Evolutionary conservation across 805 yeast genomes (phyloP).

Genomic region (Teunomyces atbi): DNA sequence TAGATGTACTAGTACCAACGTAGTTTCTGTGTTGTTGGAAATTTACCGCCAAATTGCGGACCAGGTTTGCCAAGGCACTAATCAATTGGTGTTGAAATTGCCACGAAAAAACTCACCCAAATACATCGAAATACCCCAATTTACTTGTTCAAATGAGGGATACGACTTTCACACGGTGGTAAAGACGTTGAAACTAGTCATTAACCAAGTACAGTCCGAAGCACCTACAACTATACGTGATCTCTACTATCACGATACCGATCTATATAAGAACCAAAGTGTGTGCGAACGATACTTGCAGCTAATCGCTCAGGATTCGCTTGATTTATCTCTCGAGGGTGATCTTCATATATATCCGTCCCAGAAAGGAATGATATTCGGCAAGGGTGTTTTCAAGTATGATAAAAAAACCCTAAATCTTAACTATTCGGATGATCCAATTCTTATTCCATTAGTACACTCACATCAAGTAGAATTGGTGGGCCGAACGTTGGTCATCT

Average conservation of each 20-base stretch:
- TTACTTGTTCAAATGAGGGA: background rate
- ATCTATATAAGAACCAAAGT: slow-evolving; percentile 40
- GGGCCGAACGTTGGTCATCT: slow-evolving; percentile 9
- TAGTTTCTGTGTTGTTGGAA: background rate
- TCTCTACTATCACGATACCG: slow-evolving; percentile 56
- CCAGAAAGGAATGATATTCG: slow-evolving; percentile 56
- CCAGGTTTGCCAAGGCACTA: background rate
- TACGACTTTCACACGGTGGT: slow-evolving; percentile 1
- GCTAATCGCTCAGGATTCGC: slow-evolving; percentile 29
- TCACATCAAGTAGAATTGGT: background rate
- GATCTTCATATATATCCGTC: slow-evolving; percentile 48
- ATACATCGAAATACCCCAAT: background rate
- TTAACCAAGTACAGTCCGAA: background rate
- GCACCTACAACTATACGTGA: slow-evolving; percentile 49
- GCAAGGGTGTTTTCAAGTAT: slow-evolving; percentile 17
- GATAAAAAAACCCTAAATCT: background rate
- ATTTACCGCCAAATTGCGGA: slow-evolving; percentile 2
- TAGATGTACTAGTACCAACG: background rate
- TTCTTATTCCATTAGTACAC: slow-evolving; percentile 29
- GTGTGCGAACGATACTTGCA: slow-evolving; percentile 41
- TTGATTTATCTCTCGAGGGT: slow-evolving; percentile 35
- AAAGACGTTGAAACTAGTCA: slow-evolving; percentile 6
- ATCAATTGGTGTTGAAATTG: background rate
- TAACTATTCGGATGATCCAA: slow-evolving; percentile 5
- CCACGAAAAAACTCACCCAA: background rate